Conservation (phyloP, 192 early-diverging fungal genomes). For the Rhizophagus prolifer region DNA sequence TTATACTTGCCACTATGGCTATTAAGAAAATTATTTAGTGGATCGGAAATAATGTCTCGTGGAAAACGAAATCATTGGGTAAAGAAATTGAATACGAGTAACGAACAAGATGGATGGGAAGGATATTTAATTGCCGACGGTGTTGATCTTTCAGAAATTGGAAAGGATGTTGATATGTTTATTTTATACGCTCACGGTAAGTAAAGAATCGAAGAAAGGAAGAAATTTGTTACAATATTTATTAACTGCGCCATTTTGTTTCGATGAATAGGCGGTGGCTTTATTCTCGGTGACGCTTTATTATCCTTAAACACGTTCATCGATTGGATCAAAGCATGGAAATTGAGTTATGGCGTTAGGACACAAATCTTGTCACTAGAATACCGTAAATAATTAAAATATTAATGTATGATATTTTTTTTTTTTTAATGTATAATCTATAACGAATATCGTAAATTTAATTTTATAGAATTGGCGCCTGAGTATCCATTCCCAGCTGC, state of each 20-base stretch:
- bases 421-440: no score
- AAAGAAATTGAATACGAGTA: neutral
- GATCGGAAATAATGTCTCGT: neutral
- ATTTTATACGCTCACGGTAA: slow-evolving; percentile 30
- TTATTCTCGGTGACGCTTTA: neutral
- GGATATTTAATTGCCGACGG: slow-evolving; percentile 19
- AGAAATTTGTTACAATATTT: neutral
- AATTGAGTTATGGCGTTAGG: slow-evolving; percentile 6
- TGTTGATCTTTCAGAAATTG: slow-evolving; percentile 1
- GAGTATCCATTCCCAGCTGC: slow-evolving; percentile 12
- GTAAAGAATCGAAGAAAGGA: neutral
- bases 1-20: neutral
- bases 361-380: slow-evolving; percentile 16
- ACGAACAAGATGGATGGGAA: neutral
- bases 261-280: slow-evolving; percentile 14
- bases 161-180: slow-evolving; percentile 17
- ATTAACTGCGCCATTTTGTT: neutral
- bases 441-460: no score
- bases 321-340: slow-evolving; percentile 24
- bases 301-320: neutral
- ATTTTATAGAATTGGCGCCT: slow-evolving; percentile 12
- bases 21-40: neutral
- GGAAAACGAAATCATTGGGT: neutral
- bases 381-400: slow-evolving; percentile 13
- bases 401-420: neutral